Evolutionary conservation across 345 rosid genomes (phyloP), one percentile per base, ranked within the genome.

Genomic region (Lumnitzera littorea): DNA sequence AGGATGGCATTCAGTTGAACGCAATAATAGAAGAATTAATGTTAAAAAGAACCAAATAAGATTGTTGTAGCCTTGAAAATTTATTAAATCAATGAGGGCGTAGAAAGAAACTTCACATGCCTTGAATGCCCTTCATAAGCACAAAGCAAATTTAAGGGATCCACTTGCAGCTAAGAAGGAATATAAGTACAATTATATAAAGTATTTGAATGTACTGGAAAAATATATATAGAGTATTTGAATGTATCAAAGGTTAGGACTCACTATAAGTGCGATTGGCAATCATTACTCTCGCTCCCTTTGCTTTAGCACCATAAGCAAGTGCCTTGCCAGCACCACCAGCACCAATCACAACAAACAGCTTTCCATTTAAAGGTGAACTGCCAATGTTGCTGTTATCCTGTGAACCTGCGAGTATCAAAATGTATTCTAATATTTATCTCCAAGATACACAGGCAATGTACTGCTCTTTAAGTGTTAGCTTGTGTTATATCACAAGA

Each of bases 281-380:
- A 72, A 89, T 86, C 49, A 83, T 82, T 50, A 89, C 84, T 66
- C 81, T 84, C 1, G 95, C 97, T 17, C 97, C 97, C 58, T 94
- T 94, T 56, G 78, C 86, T 69, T 86, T 89, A 67, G 99, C 99
- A 67, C 97, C 97, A 67, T 78, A 94, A 69, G 90, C 97, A 69
- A 94, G 91, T 36, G 97, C 96, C 84, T 87, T 94, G 64, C 97
- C 91, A 62, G 97, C 91, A 67, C 97, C 96, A 52, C 99, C 97
- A 53, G 97, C 90, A 72, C 99, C 97, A 70, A 92, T 81, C 73
- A 89, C 95, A 54, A 87, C 91, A 63, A 94, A 86, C 64, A 86
- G 61, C 76, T 87, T 94, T 61, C 91, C 91, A 13, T 86, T 77
- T 64, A 94, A 81, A 55, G 89, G 89, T 36, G 87, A 85, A 56